These are phyloP conservation scores for Taxawa tesnikishii DNA, from an alignment of 2,329 filamentous ascomycete species.

Conservation along the genomic window DNA sequence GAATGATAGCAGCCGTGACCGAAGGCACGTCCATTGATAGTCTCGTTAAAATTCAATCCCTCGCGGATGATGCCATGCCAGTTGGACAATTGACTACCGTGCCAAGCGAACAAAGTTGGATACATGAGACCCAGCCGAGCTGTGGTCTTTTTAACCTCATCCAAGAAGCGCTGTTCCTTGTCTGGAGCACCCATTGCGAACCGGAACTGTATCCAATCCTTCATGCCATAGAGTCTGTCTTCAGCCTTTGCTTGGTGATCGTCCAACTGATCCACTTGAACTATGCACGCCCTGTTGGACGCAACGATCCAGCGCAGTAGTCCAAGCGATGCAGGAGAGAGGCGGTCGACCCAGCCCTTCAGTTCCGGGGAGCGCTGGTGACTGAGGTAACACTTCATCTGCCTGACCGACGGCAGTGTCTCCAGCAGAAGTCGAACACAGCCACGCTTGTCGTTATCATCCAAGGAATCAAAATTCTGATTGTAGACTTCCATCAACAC, in stretches of 20 bases:
- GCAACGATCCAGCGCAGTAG: constrained; percentile 80
- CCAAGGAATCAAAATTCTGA: constrained; percentile 45
- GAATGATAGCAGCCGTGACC: constrained; percentile 80
- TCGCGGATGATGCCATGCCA: constrained; percentile 86
- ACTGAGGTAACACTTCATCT: constrained; percentile 41
- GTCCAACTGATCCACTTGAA: constrained; percentile 49
- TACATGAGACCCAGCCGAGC: constrained; percentile 29
- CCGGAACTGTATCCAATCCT: constrained; percentile 65
- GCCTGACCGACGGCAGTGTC: constrained; percentile 47
- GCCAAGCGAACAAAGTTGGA: constrained; percentile 76
- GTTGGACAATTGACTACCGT: constrained; percentile 63
- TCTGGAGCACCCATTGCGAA: constrained; percentile 83
- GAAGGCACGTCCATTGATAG: constrained; percentile 53
- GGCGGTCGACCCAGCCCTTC: constrained; percentile 41
- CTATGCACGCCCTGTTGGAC: constrained; percentile 77
- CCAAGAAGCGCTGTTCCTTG: constrained; percentile 64
- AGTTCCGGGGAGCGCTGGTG: constrained; percentile 26
- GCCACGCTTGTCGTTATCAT: constrained; percentile 31
- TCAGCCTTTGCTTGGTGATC: constrained; percentile 12
- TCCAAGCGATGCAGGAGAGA: constrained; percentile 54
- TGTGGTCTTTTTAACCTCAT: constrained; percentile 42
- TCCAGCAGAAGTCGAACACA: constrained; percentile 42
- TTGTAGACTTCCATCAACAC: constrained; percentile 35
- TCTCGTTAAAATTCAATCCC: constrained; percentile 60
- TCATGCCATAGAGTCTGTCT: constrained; percentile 48